Base-by-base conservation (phyloP, 2,329 filamentous ascomycete species). In the Kalmusia sp. region DNA sequence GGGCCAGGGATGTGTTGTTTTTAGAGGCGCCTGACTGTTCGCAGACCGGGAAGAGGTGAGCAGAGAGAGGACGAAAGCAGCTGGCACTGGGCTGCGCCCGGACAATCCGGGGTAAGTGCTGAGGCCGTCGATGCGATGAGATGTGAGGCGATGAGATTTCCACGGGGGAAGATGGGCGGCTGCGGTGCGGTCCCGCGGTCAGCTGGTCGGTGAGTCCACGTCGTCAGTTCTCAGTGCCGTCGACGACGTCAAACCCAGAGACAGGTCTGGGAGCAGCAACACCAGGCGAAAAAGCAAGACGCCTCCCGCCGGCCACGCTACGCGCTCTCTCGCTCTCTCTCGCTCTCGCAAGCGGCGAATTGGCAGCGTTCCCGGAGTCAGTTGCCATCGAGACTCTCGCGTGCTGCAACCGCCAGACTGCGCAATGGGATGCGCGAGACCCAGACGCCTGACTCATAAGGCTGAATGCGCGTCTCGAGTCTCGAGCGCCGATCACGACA, bases 381-480 rank as follows among this genome's bases (percentile, higher is more conserved):
- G 14, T 19, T 5, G 34, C 14, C 38, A 41, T 3, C 4, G 7
- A 21, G 15, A 43, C 27, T 41, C 51, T 41, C 51, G 43, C 48
- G 39, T 50, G 24, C 41, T 54, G 45, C 37, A 40, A 51, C 28
- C 31, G 9, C 24, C 34, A 12, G 15, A 12, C 11, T 15, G 41
- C n/a, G 22, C 19, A 6, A n/a, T 39, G 34, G 24, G 33, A 39
- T 17, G 33, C 34, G 33, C 34, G n/a, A 12, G 9, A 17, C n/a
- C 24, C 35, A 52, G 28, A 21, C 21, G 33, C 56, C 59, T 64
- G 61, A 62, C 52, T 61, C 62, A 58, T 69, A 72, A 69, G 69
- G 69, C 69, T 72, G 69, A 68, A 59, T 51, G 52, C 37, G 27
- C 52, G 25, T 33, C 55, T 62, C 59, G 56, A 65, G 57, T 64